Conservation (phyloP, 352 stramenopile species). For the Pythium phragmitis region DNA sequence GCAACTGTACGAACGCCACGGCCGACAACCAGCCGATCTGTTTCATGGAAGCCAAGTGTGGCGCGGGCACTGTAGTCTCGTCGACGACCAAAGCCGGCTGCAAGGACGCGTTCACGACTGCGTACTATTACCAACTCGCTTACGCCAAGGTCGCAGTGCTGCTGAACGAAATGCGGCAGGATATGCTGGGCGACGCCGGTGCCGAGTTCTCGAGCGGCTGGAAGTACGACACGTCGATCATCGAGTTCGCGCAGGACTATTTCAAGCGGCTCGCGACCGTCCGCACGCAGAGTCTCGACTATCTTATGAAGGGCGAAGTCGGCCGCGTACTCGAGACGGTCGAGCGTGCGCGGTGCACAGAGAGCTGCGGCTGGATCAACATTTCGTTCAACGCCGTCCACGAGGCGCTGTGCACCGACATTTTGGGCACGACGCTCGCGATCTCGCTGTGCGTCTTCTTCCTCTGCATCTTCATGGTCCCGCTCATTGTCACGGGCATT, state of each 20-base stretch:
- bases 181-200: conserved; percentile 64
- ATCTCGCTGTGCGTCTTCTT: conserved; percentile 81
- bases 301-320: conserved; percentile 51
- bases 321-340: conserved; percentile 53
- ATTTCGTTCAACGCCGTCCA: conserved; percentile 80
- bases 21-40: conserved; percentile 47
- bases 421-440: conserved; percentile 73
- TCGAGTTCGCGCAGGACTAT: conserved; percentile 61
- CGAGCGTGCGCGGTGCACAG: conserved; percentile 65
- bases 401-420: conserved; percentile 65
- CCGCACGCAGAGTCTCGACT: conserved; percentile 38
- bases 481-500: conserved; percentile 68
- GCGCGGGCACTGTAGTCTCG: background rate
- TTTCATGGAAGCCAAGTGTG: conserved; percentile 67
- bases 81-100: conserved; percentile 38
- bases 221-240: conserved; percentile 66
- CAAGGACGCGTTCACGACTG: conserved; percentile 44
- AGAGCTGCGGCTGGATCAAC: conserved; percentile 82
- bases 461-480: conserved; percentile 70
- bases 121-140: conserved; percentile 63
- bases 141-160: conserved; percentile 55
- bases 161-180: conserved; percentile 74
- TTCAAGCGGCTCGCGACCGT: conserved; percentile 46
- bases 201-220: conserved; percentile 56
- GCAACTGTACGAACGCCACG: conserved; percentile 33